Conservation (phyloP, 2,329 filamentous ascomycete species). For the Coleophoma eucalyptorum region DNA sequence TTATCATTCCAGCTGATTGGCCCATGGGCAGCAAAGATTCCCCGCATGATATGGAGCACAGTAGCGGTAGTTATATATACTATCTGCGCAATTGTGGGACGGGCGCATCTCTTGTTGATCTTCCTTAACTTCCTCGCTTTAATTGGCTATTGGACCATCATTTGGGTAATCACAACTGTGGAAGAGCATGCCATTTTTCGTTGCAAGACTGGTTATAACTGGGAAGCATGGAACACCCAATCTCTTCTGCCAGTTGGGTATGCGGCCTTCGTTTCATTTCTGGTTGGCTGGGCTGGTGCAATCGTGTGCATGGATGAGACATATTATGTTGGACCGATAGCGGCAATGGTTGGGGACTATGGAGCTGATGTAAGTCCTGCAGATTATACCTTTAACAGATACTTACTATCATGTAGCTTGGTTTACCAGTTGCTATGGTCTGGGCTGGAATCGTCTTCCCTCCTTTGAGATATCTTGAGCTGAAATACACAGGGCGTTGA, state of each 20-base stretch:
- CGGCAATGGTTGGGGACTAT: slow-evolving; percentile 46
- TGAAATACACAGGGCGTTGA: slow-evolving; percentile 23
- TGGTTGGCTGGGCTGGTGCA: slow-evolving; percentile 61
- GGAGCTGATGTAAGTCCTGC: slow-evolving; percentile 26
- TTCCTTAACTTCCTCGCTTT: slow-evolving; percentile 67
- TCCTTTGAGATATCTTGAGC: slow-evolving; percentile 26
- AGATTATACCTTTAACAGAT: slow-evolving; percentile 39
- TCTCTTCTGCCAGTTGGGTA: slow-evolving; percentile 57
- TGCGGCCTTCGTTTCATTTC: slow-evolving; percentile 57
- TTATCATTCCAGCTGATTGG: slow-evolving; percentile 58
- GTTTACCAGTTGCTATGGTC: slow-evolving; percentile 16
- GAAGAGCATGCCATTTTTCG: slow-evolving; percentile 63
- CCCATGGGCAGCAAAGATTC: slow-evolving; percentile 51
- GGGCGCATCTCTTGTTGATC: slow-evolving; percentile 55
- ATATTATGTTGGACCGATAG: slow-evolving; percentile 62
- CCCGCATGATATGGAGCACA: slow-evolving; percentile 62
- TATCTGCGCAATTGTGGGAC: slow-evolving; percentile 60
- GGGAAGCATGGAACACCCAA: slow-evolving; percentile 56
- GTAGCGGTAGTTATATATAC: slow-evolving; percentile 59
- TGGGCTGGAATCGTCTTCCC: slow-evolving; percentile 56
- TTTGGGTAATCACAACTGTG: slow-evolving; percentile 59
- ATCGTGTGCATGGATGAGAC: slow-evolving; percentile 67
- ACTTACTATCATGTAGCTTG: neutral
- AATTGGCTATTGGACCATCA: slow-evolving; percentile 63
- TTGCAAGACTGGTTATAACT: slow-evolving; percentile 46